Conservation (phyloP, 805 yeast species). For the Lipomyces sp. region DNA sequence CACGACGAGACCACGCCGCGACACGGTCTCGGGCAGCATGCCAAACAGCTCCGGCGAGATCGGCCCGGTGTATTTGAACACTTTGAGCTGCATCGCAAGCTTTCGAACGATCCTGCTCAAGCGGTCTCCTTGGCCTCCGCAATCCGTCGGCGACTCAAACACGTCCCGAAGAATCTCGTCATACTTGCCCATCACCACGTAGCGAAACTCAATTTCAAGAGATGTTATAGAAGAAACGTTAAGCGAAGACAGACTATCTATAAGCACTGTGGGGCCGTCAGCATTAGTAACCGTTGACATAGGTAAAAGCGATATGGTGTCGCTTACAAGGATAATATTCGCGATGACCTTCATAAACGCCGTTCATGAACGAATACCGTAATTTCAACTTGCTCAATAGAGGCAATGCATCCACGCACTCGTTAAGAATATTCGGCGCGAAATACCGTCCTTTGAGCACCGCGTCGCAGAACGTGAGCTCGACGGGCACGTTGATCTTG, state of each 20-base stretch:
- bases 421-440: neutral
- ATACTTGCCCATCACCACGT: neutral
- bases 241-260: no score
- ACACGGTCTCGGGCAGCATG: neutral
- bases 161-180: neutral
- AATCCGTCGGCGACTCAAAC: slow-evolving; percentile 3
- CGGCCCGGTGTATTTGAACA: slow-evolving; percentile 6
- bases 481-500: slow-evolving; percentile 1
- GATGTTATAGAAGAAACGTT: no score
- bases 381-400: neutral
- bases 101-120: neutral
- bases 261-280: no score
- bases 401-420: neutral
- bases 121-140: slow-evolving; percentile 11
- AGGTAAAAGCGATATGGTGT: no score
- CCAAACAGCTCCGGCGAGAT: slow-evolving; percentile 11
- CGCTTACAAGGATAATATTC: slow-evolving; percentile 1
- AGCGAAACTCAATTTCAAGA: no score
- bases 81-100: neutral
- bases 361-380: neutral
- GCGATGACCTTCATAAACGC: neutral
- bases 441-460: neutral
- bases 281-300: no score
- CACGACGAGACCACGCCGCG: neutral
- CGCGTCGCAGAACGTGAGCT: neutral